Base-by-base conservation (phyloP, 768 basidiomycete genomes). In the Collybia mongolica region DNA sequence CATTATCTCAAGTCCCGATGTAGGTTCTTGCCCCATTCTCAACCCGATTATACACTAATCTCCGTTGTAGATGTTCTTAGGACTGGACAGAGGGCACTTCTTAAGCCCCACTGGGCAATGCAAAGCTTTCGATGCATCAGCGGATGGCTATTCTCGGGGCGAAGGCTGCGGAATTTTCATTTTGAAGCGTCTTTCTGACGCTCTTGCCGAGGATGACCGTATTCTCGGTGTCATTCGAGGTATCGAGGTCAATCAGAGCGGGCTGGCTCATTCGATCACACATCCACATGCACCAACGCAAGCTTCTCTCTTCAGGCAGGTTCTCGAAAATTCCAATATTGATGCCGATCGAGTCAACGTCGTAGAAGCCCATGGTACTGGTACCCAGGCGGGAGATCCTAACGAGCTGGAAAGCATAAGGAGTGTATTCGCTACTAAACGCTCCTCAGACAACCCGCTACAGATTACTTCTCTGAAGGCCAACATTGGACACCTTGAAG, bases 301-400 rank as follows among this genome's bases (percentile, higher is more conserved):
- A 56, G 66, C 71, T 5, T 56, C 63, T 11, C 77, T 91, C n/a
- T 77, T 88, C 54, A 60, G 61, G 35, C 71, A 65, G 2, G 63
- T 86, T 18, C 63, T 87, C 12, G 57, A 66, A 12, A 67, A 65
- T 37, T 67, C 82, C 15, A 72, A 74, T 3, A 59, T 86, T 9
- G 61, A 67, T 36, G 66, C 81, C 0, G 57, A 56, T 32, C 70
- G 76, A 2, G 67, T 91, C 46, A 80, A 75, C 52, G 77, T 88
- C 19, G 74, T 86, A 18, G 89, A 91, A 60, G 85, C 86, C 2
- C 88, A 90, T 61, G 88, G 86, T 1, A 86, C 88, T 1, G 89
- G 82, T 0, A 83, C 88, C 0, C 83, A 83, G 57, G 82, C 81
- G 1, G 88, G 88, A 6, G 88, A 90, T 63, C 75, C 80, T 1